A percentile compares a stretch with the other conserved stretches of the same genome.
Evolutionary conservation across 108 stramenopile genomes (phyloP).

Genomic region (Pelagomonas calceolata): DNA sequence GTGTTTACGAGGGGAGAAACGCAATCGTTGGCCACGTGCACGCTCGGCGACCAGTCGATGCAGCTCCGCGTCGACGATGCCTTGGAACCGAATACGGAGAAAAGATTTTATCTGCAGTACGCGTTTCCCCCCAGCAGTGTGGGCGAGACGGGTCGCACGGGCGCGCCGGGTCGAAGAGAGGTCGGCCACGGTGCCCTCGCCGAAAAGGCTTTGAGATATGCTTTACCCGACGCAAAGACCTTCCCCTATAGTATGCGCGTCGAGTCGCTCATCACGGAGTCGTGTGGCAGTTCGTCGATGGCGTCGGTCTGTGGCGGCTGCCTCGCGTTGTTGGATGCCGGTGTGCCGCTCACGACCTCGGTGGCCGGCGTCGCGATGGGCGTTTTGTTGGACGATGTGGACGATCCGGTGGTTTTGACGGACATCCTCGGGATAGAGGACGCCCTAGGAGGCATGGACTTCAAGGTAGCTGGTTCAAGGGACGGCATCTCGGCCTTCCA

Average conservation of each 20-base stretch:
- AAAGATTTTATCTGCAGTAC: conserved; percentile 86
- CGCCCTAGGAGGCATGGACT: conserved; percentile 68
- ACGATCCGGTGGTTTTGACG: conserved; percentile 62
- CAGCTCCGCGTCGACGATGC: not conserved
- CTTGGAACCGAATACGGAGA: conserved; percentile 2
- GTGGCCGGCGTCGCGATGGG: conserved; percentile 79
- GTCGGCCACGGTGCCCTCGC: conserved; percentile 76
- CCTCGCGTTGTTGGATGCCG: conserved; percentile 85
- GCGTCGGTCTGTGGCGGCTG: conserved; percentile 82
- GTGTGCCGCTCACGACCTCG: conserved; percentile 64
- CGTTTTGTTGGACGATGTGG: conserved; percentile 57
- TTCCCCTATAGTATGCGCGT: conserved; percentile 71
- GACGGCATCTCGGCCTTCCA: conserved; percentile 77
- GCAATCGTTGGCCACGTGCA: conserved; percentile 76
- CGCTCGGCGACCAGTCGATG: conserved; percentile 45
- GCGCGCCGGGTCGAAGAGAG: conserved; percentile 74
- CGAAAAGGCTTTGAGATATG: conserved; percentile 55
- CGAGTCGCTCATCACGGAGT: conserved; percentile 70
- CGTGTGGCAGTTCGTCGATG: conserved; percentile 57
- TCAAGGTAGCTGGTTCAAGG: conserved; percentile 69
- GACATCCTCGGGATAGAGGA: conserved; percentile 76
- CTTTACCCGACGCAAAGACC: conserved; percentile 49
- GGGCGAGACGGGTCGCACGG: conserved; percentile 76
- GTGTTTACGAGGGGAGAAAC: conserved; percentile 87
- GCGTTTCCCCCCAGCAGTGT: conserved; percentile 85